A percentile compares a stretch with the other conserved stretches of the same genome.
These are phyloP conservation scores for Xanthoconium separans DNA, from an alignment of 1,284 basidiomycete species.

Conservation along the genomic window DNA sequence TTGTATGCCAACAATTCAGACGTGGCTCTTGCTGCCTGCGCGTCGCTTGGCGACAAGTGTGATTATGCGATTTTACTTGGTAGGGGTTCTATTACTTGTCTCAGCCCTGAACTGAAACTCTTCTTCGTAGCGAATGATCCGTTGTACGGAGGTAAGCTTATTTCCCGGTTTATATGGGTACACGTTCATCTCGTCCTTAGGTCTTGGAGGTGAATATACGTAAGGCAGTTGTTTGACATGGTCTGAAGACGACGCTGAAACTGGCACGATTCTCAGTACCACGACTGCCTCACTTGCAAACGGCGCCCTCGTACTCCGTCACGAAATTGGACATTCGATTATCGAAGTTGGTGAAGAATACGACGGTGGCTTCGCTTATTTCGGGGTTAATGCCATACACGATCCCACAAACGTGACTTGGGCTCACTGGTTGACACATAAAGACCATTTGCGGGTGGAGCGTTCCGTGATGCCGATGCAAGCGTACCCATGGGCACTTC, in stretches of 20 bases:
- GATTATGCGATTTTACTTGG: constrained; percentile 80
- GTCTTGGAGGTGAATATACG: constrained; percentile 82
- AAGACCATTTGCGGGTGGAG: constrained; percentile 49
- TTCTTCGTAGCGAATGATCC: constrained; percentile 67
- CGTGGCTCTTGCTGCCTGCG: constrained; percentile 68
- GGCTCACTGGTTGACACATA: constrained; percentile 67
- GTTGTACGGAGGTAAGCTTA: constrained; percentile 68
- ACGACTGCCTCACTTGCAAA: constrained; percentile 80
- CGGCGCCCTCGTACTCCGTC: constrained; percentile 75
- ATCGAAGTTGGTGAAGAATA: constrained; percentile 85
- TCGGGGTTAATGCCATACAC: constrained; percentile 66
- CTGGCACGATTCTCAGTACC: constrained; percentile 44
- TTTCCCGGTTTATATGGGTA: not conserved
- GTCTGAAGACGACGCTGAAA: not conserved
- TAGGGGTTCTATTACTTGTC: constrained; percentile 23
- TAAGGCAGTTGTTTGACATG: constrained; percentile 35
- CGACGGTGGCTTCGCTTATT: constrained; percentile 78
- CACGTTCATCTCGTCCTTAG: constrained; percentile 33
- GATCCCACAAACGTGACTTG: constrained; percentile 55
- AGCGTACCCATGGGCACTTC: constrained; percentile 70
- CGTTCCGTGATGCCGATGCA: constrained; percentile 77
- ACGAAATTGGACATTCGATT: constrained; percentile 83
- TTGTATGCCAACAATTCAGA: constrained; percentile 73
- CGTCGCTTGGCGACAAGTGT: constrained; percentile 61
- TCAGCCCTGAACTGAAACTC: constrained; percentile 11